phyloP scores from a whole-genome alignment of 441 rosid genomes.

The Corymbia calophylla region DNA sequence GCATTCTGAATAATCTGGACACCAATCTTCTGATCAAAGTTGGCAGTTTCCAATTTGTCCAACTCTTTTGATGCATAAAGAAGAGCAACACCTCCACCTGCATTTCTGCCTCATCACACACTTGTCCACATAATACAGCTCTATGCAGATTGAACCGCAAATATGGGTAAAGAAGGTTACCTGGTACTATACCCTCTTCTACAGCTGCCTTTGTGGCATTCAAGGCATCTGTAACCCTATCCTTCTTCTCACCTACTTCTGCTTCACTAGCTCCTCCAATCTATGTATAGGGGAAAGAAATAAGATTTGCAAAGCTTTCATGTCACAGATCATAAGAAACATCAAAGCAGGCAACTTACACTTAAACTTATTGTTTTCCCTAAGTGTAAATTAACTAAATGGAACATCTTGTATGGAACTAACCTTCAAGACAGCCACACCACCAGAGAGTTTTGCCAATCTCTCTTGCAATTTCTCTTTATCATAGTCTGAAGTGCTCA shows the following conservation, averaged over 20 bases:
- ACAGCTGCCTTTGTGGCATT: slow-evolving; percentile 94
- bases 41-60: slow-evolving; percentile 67
- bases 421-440: slow-evolving; percentile 85
- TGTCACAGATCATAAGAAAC: neutral
- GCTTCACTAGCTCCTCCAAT: slow-evolving; percentile 94
- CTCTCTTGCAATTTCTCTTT: slow-evolving; percentile 85
- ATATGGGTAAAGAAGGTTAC: slow-evolving; percentile 14
- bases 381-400: neutral
- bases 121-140: neutral
- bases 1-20: slow-evolving; percentile 91
- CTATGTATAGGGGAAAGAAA: slow-evolving; percentile 16
- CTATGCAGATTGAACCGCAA: neutral
- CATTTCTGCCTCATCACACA: neutral
- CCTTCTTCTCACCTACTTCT: slow-evolving; percentile 87
- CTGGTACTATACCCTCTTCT: slow-evolving; percentile 90
- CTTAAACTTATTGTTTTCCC: neutral
- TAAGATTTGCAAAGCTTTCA: neutral
- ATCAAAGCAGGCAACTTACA: neutral
- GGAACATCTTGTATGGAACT: neutral
- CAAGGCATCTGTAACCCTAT: slow-evolving; percentile 83
- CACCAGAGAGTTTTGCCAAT: slow-evolving; percentile 84
- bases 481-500: slow-evolving; percentile 76
- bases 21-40: slow-evolving; percentile 85
- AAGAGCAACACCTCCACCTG: slow-evolving; percentile 90
- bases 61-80: slow-evolving; percentile 70